A percentile compares a stretch with the other conserved stretches of the same genome.
These are phyloP conservation scores for Lenzites betulinus DNA, from an alignment of 768 basidiomycete species.

Conservation along the genomic window DNA sequence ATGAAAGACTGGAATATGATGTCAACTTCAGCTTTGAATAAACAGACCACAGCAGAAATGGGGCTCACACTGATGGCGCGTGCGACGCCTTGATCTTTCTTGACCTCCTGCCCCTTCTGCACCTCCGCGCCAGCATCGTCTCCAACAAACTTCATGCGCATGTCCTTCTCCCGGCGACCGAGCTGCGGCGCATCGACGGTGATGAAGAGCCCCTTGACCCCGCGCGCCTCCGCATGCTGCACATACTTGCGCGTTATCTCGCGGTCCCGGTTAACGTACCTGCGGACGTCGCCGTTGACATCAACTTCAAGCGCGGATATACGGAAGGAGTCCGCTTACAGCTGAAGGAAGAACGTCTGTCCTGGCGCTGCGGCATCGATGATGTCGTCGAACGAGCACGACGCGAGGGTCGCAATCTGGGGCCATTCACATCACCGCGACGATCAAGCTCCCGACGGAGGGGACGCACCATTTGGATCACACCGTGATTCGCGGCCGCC, in stretches of 20 bases:
- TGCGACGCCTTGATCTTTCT: conserved; percentile 66
- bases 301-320: background rate
- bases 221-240: conserved; percentile 85
- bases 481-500: conserved; percentile 77
- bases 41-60: background rate
- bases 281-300: conserved; percentile 26
- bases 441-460: background rate
- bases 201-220: conserved; percentile 92
- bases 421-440: background rate
- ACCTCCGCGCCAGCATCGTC: conserved; percentile 60
- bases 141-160: conserved; percentile 37
- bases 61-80: conserved; percentile 82
- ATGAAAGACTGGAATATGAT: conserved; percentile 78
- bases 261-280: conserved; percentile 92
- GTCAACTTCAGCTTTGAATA: no score
- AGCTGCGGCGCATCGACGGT: conserved; percentile 98
- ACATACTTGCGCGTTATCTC: conserved; percentile 83
- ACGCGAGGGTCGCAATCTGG: conserved; percentile 95
- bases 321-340: conserved; percentile 44
- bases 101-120: conserved; percentile 46
- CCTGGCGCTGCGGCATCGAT: conserved; percentile 78
- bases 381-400: conserved; percentile 94
- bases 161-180: conserved; percentile 87
- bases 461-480: conserved; percentile 68
- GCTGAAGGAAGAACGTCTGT: conserved; percentile 85